Evolutionary conservation across 2,329 filamentous ascomycete genomes (phyloP), one percentile per base, ranked within the genome.

Genomic region (Fusarium guadeloupense): DNA sequence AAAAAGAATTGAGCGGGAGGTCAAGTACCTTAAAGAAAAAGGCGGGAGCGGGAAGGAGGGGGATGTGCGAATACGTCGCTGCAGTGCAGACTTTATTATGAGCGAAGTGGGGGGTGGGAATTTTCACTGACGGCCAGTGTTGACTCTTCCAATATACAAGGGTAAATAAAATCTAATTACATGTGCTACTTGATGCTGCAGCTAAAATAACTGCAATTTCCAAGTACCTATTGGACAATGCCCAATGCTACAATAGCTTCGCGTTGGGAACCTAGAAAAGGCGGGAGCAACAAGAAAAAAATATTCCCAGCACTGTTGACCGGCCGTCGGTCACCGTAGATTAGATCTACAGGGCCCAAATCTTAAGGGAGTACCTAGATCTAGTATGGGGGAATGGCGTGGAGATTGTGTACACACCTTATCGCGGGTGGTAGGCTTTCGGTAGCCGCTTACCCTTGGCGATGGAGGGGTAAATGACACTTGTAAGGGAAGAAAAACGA

Each of bases 1-100:
- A 65, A 54, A 69, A 68, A 62, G 64, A 69, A 63, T 69, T 61
- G 69, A 69, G 67, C 64, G 62, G 66, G 68, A 72, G 65, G 68
- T 68, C 68, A 68, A 68, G 68, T 59, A 48, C 54, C 54, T 59
- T 59, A 41, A 58, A 61, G 66, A 54, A 69, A 66, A 62, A 71
- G 61, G 66, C 66, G 67, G 64, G 47, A 66, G 63, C n/a, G 67
- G 64, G 43, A 64, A 64, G 64, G 60, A 64, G 68, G 69, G 57
- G 67, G 60, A 63, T 59, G 68, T 71, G 59, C 65, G 70, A 71
- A 72, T 73, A 69, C 64, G 68, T 64, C 53, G 56, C 52, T 50
- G 60, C 56, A 64, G 59, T 50, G 60, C 56, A 61, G 55, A 64
- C 59, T 62, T 64, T 65, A 54, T 56, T 53, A 49, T 55, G 58